A percentile compares a stretch with the other conserved stretches of the same genome.
Conservation (phyloP, 306 rosid genomes). For the Luffa acutangula region DNA sequence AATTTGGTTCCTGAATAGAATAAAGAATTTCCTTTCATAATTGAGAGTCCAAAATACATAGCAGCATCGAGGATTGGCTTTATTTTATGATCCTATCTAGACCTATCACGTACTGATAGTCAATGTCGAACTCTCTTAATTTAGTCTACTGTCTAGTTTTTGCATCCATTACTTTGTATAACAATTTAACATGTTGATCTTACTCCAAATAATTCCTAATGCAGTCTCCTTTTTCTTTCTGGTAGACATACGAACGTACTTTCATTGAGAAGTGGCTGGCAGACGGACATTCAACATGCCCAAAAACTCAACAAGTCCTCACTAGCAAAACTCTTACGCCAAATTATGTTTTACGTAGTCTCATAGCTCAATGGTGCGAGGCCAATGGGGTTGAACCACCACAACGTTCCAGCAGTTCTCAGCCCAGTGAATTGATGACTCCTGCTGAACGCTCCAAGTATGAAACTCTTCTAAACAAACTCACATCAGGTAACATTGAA, state of each 20-base stretch:
- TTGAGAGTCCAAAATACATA: not conserved
- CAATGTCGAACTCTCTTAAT: not conserved
- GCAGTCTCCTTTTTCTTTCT: constrained; percentile 16
- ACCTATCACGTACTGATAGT: not conserved
- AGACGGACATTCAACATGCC: constrained; percentile 78
- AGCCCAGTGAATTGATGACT: constrained; percentile 44
- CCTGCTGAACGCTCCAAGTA: constrained; percentile 65
- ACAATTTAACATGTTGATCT: not conserved
- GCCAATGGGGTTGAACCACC: constrained; percentile 84
- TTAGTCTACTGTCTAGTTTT: not conserved
- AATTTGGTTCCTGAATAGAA: not conserved
- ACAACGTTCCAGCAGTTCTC: constrained; percentile 58
- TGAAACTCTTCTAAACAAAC: constrained; percentile 54
- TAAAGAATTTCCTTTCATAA: not conserved
- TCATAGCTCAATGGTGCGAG: constrained; percentile 94
- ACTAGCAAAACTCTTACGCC: constrained; percentile 69
- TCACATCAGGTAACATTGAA: constrained; percentile 49
- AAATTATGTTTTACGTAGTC: constrained; percentile 79
- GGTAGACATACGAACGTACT: constrained; percentile 88
- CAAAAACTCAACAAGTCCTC: constrained; percentile 79
- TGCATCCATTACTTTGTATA: not conserved
- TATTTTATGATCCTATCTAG: not conserved
- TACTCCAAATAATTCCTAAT: not conserved
- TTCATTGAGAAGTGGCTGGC: constrained; percentile 91
- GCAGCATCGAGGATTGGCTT: not conserved